Base-by-base conservation (phyloP, 495 filamentous ascomycete species). In the Xylaria palmicola region DNA sequence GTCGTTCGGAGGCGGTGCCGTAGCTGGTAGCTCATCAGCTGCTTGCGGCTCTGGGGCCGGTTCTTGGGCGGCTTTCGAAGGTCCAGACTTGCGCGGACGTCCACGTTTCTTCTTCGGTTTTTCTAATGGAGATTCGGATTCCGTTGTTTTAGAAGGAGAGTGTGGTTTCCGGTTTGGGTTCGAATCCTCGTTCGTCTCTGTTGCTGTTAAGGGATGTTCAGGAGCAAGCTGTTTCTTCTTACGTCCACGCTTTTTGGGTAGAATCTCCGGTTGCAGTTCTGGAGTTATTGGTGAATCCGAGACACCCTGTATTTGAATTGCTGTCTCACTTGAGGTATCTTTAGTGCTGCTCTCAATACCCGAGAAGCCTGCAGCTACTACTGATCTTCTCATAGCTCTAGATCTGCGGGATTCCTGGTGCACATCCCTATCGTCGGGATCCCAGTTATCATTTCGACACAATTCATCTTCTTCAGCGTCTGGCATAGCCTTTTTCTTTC, bases 51-150 rank as follows among this genome's bases (percentile, higher is more conserved):
- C 68, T 22, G 55, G 54, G n/a, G 37, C 13, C 2, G 51, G 15
- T 12, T 39, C 41, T 30, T 34, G 43, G 30, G 56, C 57, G 13
- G 36, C n/a, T 19, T 69, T 69, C 12, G 54, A 43, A 6, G 47
- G 26, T 24, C 63, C 66, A 29, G 66, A 62, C 50, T 71, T 71
- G 19, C 66, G 64, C 24, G 66, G 62, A 6, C 62, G 62, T n/a
- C 66, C 66, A 41, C 69, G 53, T 59, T 62, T 67, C 58, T 65
- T 71, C 62, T 69, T 69, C 13, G 64, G 50, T 6, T 69, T 69
- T 19, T 54, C 55, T 39, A 49, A 39, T 45, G 60, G 48, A 20
- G 26, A 32, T 45, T 52, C 62, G 6, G 39, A 34, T 27, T 67
- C 60, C 4, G 53, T n/a, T 10, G 19, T 17, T 36, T 44, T 26